Evolutionary conservation across 176 grass and related monocot species (phyloP).

Genomic region (Oryza meyeriana): DNA sequence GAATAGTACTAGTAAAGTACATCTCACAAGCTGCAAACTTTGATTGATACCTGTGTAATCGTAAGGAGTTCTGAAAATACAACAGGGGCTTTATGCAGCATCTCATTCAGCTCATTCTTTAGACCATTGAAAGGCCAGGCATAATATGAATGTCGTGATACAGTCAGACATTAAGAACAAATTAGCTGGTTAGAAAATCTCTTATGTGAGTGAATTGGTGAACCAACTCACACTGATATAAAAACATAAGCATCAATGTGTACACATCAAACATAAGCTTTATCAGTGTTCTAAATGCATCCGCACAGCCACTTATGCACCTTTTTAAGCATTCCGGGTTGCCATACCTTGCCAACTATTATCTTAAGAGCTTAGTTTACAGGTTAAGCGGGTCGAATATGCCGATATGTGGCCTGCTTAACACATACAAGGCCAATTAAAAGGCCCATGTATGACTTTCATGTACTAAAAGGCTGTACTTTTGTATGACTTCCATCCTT

Average conservation of each 20-base stretch:
- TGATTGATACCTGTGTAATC: conserved; percentile 23
- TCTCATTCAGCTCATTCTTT: conserved; percentile 5
- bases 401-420: too few relatives aligned
- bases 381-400: too few relatives aligned
- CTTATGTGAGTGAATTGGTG: not conserved
- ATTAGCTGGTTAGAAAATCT: not conserved
- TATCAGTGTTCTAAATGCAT: too few relatives aligned
- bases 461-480: too few relatives aligned
- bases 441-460: too few relatives aligned
- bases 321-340: too few relatives aligned
- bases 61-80: not conserved
- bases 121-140: not conserved
- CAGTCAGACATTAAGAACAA: conserved; percentile 3
- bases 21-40: not conserved
- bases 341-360: too few relatives aligned
- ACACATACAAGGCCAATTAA: too few relatives aligned
- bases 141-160: not conserved
- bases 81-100: not conserved
- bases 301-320: too few relatives aligned
- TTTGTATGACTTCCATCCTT: too few relatives aligned
- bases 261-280: not conserved
- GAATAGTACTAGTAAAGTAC: not conserved
- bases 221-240: not conserved
- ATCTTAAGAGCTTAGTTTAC: too few relatives aligned
- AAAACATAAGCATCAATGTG: not conserved